Base-by-base conservation (phyloP, 495 filamentous ascomycete genomes). In the Aspergillus asperescens region DNA sequence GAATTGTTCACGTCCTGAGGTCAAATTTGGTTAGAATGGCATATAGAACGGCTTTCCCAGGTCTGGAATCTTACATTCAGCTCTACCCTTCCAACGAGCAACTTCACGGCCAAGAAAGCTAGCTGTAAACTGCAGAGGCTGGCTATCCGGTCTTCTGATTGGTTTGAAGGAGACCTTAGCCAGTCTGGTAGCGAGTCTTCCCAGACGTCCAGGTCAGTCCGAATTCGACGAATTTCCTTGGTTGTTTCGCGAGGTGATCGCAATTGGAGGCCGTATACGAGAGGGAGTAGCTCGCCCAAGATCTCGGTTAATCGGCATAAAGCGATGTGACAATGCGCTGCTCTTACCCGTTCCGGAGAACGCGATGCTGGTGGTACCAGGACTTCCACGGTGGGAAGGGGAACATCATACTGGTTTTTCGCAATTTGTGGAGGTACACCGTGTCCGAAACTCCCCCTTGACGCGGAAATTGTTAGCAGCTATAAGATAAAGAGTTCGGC, bases 381-480 rank as follows among this genome's bases (percentile, higher is more conserved):
- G 4, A 67, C 60, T 27, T 76, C 71, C 27, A 76, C 49, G 0
- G 65, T 74, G 2, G 78, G 78, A 39, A 76, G 53, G 25, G 77
- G 77, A 16, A 81, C 78, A 53, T 81, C 77, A 50, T 81, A 80
- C 56, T 79, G 74, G 16, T 64, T 69, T 42, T 70, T 76, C 7
- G 68, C 56, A 38, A 80, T 72, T 34, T 77, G 71, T 40, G 77
- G 69, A 16, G 77, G 77, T 16, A 77, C 74, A 8, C 77, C 77
- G 46, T 80, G 75, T 22, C 73, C 73, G 48, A 75, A 74, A 54
- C 77, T 80, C 59, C 75, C 73, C 76, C 74, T 76, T 52, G 44
- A 29, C 8, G 3, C 4, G 23, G 22, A 19, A 45, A 29, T n/a
- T 47, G 44, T 50, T 13, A 54, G 44, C 20, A 9, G 32, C 50